Base-by-base conservation (phyloP, 345 rosid genomes). In the Ceriops zippeliana region DNA sequence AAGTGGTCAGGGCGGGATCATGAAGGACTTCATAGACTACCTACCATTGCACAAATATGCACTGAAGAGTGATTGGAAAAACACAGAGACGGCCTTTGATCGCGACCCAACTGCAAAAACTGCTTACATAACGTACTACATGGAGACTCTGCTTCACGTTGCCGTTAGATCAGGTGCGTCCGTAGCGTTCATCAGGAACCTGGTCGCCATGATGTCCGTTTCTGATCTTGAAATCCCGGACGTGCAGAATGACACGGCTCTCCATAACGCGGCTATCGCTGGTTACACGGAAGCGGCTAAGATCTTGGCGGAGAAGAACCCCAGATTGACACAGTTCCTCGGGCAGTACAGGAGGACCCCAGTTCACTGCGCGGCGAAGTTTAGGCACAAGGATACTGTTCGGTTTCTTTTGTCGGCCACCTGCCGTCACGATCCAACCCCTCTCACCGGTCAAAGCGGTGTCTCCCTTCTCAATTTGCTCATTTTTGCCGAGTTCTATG, bases 341-440 rank as follows among this genome's bases (percentile, higher is more conserved):
- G 16, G 6, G 13, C 2, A 0, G 9, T 0, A 0, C 0, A 1
- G 1, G 0, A 54, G 0, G 5, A 54, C 27, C 26, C 58, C 58
- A 7, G 26, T 54, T 22, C 27, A 21, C 28, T 2, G 15, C 0
- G 16, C 58, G 4, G 58, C 58, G 7, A 1, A 0, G 4, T 21
- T 1, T 2, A 16, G 1, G 15, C 15, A 21, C 58, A 21, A 22
- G 15, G 5, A 8, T 1, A 54, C 28, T 1, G 15, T 8, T 54
- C 4, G 5, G 9, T 54, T 7, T 54, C 58, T 54, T 19, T 4
- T 22, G 15, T 0, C 27, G 1, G 58, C 27, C 13, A 54, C 58
- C 1, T 9, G 28, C 22, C 13, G 5, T 8, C 13, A 54, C 13
- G 0, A 54, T 21, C 15, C 15, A 7, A 8, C 13, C 13, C 58